phyloP scores from a whole-genome alignment of 306 rosid genomes.

The Lathyrus sativus region DNA sequence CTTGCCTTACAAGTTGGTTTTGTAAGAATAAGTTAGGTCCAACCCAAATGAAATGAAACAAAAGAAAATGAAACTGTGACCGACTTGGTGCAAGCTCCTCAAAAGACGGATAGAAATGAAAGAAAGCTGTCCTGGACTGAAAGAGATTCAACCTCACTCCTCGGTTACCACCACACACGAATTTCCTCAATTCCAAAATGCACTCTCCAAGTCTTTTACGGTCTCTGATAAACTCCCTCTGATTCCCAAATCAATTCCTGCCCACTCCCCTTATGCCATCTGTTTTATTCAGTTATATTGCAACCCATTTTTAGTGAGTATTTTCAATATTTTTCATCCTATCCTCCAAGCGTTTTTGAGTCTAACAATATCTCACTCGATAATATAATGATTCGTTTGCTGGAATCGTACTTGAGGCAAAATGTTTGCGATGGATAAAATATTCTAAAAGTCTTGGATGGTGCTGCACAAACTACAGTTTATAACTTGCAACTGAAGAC shows the following conservation, averaged over 20 bases:
- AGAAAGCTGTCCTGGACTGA: constrained; percentile 1
- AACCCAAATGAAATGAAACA: too few relatives aligned
- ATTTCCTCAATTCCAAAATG: not conserved
- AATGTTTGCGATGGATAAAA: constrained; percentile 16
- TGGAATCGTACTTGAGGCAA: constrained; percentile 14
- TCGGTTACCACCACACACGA: not conserved
- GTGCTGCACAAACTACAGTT: constrained; percentile 21
- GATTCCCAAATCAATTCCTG: not conserved
- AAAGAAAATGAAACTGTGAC: not conserved
- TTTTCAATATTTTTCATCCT: not conserved
- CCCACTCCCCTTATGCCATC: not conserved
- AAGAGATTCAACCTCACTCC: not conserved
- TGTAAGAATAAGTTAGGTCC: too few relatives aligned
- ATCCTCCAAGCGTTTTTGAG: not conserved
- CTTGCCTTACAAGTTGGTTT: too few relatives aligned
- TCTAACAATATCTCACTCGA: constrained; percentile 11
- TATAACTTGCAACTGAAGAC: constrained; percentile 12
- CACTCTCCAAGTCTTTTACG: not conserved
- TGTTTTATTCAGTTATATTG: not conserved
- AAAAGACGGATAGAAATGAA: not conserved
- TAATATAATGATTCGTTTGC: constrained; percentile 23
- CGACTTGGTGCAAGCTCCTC: not conserved
- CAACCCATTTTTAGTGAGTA: not conserved
- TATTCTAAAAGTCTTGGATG: constrained; percentile 7
- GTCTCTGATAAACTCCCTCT: not conserved